Evolutionary conservation across 1,139 yeast species (phyloP).

Genomic region (Yamadazyma diddensiae): DNA sequence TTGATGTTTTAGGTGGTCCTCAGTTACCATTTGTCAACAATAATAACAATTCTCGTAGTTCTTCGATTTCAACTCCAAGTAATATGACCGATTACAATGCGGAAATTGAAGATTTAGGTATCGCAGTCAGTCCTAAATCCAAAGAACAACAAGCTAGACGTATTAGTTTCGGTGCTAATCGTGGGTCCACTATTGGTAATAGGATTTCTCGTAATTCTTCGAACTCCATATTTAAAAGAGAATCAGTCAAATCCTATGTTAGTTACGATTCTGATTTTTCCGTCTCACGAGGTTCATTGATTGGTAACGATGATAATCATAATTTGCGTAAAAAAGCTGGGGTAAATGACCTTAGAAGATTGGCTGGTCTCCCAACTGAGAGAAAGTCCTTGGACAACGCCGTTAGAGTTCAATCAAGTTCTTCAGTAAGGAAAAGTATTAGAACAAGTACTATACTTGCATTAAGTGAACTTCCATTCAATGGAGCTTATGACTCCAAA

Average conservation of each 20-base stretch:
- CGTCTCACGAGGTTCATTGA: conserved; percentile 24
- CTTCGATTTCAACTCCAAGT: conserved; percentile 40
- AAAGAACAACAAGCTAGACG: conserved; percentile 22
- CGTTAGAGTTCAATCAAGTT: conserved; percentile 17
- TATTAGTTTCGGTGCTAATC: conserved; percentile 22
- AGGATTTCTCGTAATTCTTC: conserved; percentile 29
- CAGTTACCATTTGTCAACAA: conserved; percentile 11
- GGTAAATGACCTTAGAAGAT: conserved; percentile 31
- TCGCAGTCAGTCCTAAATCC: conserved; percentile 42
- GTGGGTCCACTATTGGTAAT: conserved; percentile 6
- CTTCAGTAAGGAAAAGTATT: conserved; percentile 28
- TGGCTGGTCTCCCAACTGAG: conserved; percentile 19
- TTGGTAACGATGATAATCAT: conserved; percentile 14
- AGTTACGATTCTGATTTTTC: conserved; percentile 58
- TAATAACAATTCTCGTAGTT: conserved; percentile 22
- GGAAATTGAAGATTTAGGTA: conserved; percentile 45
- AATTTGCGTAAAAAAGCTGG: conserved; percentile 38
- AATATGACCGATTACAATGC: conserved; percentile 41
- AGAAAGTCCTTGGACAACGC: conserved; percentile 25
- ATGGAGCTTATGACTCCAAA: conserved; percentile 18
- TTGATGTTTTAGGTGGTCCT: conserved; percentile 14
- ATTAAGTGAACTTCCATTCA: conserved; percentile 42
- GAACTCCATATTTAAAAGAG: conserved; percentile 28
- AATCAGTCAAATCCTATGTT: conserved; percentile 46
- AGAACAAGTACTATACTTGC: conserved; percentile 41